phyloP scores from a whole-genome alignment of 495 filamentous ascomycete genomes.

The Aspergillus haitiensis region DNA sequence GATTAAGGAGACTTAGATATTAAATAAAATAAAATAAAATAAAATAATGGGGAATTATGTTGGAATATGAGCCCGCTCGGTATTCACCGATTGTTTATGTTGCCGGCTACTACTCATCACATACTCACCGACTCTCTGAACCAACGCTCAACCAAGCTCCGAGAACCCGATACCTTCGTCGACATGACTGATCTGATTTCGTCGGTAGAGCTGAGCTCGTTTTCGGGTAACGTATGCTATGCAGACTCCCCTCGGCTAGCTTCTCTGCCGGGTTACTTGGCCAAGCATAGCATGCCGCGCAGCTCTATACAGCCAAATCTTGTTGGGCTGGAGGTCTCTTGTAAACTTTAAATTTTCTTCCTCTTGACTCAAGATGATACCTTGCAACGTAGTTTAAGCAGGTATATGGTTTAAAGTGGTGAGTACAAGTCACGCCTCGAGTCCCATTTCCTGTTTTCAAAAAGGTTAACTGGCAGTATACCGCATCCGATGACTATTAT shows the following conservation, averaged over 20 bases:
- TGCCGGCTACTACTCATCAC: conserved; percentile 10
- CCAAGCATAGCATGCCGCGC: neutral
- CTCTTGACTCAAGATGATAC: neutral
- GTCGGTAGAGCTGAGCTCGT: conserved; percentile 5
- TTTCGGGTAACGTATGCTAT: conserved; percentile 4
- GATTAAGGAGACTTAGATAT: no score
- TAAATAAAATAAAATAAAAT: no score
- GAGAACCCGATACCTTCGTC: neutral
- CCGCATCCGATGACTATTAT: neutral
- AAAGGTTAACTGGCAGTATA: neutral
- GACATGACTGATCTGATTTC: conserved; percentile 14
- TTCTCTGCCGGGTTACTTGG: neutral
- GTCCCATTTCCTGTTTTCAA: neutral
- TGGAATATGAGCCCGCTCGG: neutral
- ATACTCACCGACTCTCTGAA: conserved; percentile 20
- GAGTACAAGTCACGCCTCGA: neutral
- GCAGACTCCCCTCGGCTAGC: neutral
- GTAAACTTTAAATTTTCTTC: conserved; percentile 4
- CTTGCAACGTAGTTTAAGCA: neutral
- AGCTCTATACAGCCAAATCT: neutral
- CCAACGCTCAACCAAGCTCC: neutral
- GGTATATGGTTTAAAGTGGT: neutral
- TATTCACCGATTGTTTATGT: conserved; percentile 6
- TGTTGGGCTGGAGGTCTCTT: conserved; percentile 1
- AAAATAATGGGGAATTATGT: neutral